Evolutionary conservation across 139 green algal species (phyloP).

Genomic region (Volvox reticuliferus): DNA sequence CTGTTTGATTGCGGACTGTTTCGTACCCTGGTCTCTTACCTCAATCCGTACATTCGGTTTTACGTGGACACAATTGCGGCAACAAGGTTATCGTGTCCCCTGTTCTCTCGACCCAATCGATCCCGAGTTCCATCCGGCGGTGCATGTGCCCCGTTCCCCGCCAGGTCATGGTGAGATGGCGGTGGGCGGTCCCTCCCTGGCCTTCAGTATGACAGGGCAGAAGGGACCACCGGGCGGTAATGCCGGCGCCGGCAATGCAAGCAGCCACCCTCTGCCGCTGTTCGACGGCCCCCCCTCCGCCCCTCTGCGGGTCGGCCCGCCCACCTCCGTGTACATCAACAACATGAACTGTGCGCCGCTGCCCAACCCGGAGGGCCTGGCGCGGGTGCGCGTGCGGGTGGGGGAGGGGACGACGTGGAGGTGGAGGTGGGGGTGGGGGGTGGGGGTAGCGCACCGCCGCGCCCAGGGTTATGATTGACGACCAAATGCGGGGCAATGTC

Average conservation of each 20-base stretch:
- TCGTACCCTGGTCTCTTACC: too few species aligned
- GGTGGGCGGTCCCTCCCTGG: background rate
- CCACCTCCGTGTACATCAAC: slow-evolving; percentile 61
- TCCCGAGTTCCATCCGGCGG: too few species aligned
- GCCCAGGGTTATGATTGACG: too few species aligned
- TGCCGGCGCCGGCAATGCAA: background rate
- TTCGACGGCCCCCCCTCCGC: slow-evolving; percentile 33
- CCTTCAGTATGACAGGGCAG: slow-evolving; percentile 50
- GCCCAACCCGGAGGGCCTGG: background rate
- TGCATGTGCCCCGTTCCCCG: too few species aligned
- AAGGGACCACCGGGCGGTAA: slow-evolving; percentile 15
- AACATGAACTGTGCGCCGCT: slow-evolving; percentile 66
- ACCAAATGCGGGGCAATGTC: too few species aligned
- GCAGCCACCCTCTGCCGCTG: background rate
- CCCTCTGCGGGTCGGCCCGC: slow-evolving; percentile 51
- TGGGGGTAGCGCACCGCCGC: too few species aligned
- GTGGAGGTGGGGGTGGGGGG: too few species aligned
- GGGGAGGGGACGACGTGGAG: background rate
- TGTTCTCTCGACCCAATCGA: too few species aligned
- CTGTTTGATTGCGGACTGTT: too few species aligned
- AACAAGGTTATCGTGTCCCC: too few species aligned
- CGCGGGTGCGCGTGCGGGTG: background rate
- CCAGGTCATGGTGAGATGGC: slow-evolving; percentile 12
- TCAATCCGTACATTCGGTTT: too few species aligned
- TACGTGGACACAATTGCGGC: too few species aligned